These are phyloP conservation scores for Proliferodiscus dingleyae DNA, from an alignment of 2,329 filamentous ascomycete genomes.

Conservation along the genomic window DNA sequence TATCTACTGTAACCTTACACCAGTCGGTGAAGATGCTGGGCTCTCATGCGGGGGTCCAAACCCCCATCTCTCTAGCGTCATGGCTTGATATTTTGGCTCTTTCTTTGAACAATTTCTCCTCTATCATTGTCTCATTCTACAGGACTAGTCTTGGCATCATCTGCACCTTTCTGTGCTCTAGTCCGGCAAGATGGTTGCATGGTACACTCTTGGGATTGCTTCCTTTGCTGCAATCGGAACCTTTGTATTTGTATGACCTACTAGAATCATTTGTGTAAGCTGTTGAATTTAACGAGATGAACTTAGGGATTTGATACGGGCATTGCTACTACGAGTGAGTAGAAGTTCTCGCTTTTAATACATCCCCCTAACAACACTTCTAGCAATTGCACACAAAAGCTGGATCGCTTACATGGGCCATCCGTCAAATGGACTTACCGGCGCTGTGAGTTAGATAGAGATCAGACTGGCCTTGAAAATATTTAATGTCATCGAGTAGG, in stretches of 20 bases:
- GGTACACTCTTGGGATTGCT: slow-evolving; percentile 42
- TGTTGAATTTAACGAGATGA: background rate
- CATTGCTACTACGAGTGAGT: slow-evolving; percentile 53
- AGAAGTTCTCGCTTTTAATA: background rate
- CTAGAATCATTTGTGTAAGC: background rate
- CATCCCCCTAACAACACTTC: slow-evolving; percentile 3
- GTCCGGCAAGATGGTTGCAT: background rate
- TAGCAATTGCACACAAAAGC: slow-evolving; percentile 53
- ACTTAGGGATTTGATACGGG: slow-evolving; percentile 53
- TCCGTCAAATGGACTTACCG: slow-evolving; percentile 50
- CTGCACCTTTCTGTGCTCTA: background rate
- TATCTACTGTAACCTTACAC: too few relatives aligned
- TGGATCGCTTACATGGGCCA: slow-evolving; percentile 55
- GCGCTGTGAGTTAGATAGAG: slow-evolving; percentile 37
- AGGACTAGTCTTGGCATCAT: background rate
- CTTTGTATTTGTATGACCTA: slow-evolving; percentile 47
- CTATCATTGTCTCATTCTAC: background rate
- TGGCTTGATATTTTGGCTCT: too few relatives aligned
- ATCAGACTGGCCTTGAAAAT: background rate
- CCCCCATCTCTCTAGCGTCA: too few relatives aligned
- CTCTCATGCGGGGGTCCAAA: too few relatives aligned
- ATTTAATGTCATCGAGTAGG: slow-evolving; percentile 27
- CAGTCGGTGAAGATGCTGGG: too few relatives aligned
- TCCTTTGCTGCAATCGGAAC: slow-evolving; percentile 55
- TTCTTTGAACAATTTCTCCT: too few relatives aligned